Evolutionary conservation across 2,329 filamentous ascomycete species (phyloP).

Genomic region (Escovopsis weberi): DNA sequence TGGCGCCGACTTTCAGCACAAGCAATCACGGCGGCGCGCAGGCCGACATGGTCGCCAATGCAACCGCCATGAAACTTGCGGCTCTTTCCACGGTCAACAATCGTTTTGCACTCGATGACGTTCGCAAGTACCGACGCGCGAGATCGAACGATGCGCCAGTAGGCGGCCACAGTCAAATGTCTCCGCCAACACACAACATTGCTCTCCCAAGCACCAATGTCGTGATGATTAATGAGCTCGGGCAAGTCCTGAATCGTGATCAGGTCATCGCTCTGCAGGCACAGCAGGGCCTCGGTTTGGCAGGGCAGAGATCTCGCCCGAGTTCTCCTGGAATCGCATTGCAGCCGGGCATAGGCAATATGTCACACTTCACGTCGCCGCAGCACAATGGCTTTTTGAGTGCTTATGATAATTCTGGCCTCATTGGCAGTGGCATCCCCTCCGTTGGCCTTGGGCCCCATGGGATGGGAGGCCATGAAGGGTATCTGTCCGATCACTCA

Average conservation of each 20-base stretch:
- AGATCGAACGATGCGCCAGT: constrained; percentile 73
- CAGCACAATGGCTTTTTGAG: constrained; percentile 91
- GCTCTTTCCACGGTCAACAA: constrained; percentile 97
- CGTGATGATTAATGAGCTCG: constrained; percentile 89
- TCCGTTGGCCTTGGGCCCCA: constrained; percentile 60
- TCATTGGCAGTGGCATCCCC: constrained; percentile 56
- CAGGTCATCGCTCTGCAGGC: constrained; percentile 72
- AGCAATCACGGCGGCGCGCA: constrained; percentile 44
- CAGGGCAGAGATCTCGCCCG: constrained; percentile 66
- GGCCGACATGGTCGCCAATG: constrained; percentile 96
- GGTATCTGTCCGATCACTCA: constrained; percentile 86
- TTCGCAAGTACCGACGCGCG: constrained; percentile 85
- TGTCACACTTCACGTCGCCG: constrained; percentile 67
- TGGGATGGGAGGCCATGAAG: constrained; percentile 56
- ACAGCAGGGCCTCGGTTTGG: constrained; percentile 45
- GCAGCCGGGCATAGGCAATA: constrained; percentile 47
- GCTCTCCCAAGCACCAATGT: constrained; percentile 60
- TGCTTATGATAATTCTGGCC: constrained; percentile 69
- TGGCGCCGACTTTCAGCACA: constrained; percentile 71
- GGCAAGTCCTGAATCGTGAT: constrained; percentile 72
- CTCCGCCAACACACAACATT: constrained; percentile 48
- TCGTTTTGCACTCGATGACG: constrained; percentile 89
- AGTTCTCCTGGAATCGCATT: constrained; percentile 79
- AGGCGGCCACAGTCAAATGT: constrained; percentile 45
- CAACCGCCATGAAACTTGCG: constrained; percentile 96